These are phyloP conservation scores for Clonostachys solani DNA, from an alignment of 2,329 filamentous ascomycete genomes.

Conservation along the genomic window DNA sequence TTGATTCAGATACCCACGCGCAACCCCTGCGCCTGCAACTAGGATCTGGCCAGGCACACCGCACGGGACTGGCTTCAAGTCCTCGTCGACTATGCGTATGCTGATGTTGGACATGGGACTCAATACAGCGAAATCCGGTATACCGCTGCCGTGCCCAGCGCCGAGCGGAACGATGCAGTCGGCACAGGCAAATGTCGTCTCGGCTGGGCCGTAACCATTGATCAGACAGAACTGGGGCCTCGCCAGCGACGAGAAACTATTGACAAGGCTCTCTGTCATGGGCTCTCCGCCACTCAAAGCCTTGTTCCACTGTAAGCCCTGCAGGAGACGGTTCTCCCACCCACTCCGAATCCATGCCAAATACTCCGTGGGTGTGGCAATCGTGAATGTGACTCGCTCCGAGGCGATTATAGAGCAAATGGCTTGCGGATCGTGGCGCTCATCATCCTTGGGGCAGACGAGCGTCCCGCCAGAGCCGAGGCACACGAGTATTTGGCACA, in stretches of 20 bases:
- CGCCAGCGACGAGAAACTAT: slow-evolving; percentile 4
- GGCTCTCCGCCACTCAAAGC: slow-evolving; percentile 17
- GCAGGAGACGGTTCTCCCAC: background rate
- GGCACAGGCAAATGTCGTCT: slow-evolving; percentile 8
- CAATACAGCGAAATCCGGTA: background rate
- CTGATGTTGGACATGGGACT: slow-evolving; percentile 16
- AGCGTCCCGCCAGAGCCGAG: slow-evolving; percentile 26
- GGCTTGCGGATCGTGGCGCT: slow-evolving; percentile 22
- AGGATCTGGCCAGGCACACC: slow-evolving; percentile 4
- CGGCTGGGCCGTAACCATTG: slow-evolving; percentile 24
- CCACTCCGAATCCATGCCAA: slow-evolving; percentile 17
- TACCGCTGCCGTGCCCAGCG: no score
- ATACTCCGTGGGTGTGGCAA: slow-evolving; percentile 35
- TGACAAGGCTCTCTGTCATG: slow-evolving; percentile 5
- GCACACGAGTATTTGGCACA: slow-evolving; percentile 23
- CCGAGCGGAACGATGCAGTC: no score
- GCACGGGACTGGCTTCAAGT: slow-evolving; percentile 7
- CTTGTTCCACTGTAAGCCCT: slow-evolving; percentile 2
- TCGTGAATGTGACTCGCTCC: slow-evolving; percentile 18
- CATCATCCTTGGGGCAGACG: slow-evolving; percentile 15
- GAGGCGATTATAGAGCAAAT: slow-evolving; percentile 27
- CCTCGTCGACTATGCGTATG: slow-evolving; percentile 31
- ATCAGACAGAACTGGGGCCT: slow-evolving; percentile 5
- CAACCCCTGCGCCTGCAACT: slow-evolving; percentile 2
- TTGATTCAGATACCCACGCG: slow-evolving; percentile 4